These are phyloP conservation scores for Pichia terricola DNA, from an alignment of 1,139 yeast genomes.

Conservation along the genomic window DNA sequence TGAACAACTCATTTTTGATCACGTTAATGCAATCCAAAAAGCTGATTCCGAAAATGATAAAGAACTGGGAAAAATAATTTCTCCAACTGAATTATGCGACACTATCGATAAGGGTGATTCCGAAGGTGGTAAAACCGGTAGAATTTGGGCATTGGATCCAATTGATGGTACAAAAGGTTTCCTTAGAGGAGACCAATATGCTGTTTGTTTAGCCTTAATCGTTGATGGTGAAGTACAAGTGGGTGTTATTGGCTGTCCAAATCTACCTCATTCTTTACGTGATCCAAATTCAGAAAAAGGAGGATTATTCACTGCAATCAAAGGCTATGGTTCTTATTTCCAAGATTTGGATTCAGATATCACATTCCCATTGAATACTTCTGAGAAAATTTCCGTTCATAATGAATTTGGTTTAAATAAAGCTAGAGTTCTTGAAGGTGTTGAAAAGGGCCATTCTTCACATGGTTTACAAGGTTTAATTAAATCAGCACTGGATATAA, in stretches of 20 bases:
- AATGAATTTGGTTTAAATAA: conserved; percentile 33
- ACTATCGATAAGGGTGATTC: conserved; percentile 75
- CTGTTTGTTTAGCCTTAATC: conserved; percentile 85
- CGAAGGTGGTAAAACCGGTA: conserved; percentile 64
- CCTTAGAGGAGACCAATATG: conserved; percentile 91
- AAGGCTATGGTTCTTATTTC: conserved; percentile 65
- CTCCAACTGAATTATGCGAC: conserved; percentile 43
- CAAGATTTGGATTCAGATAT: conserved; percentile 33
- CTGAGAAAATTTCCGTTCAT: conserved; percentile 32
- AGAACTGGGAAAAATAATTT: conserved; percentile 34
- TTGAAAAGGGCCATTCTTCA: conserved; percentile 93
- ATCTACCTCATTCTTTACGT: conserved; percentile 48
- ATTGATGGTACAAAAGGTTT: conserved; percentile 98
- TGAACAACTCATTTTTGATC: conserved; percentile 38
- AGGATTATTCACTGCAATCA: conserved; percentile 68
- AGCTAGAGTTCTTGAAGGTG: conserved; percentile 83
- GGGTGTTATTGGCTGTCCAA: conserved; percentile 96
- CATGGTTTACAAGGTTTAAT: conserved; percentile 79
- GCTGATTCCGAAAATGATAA: conserved; percentile 22
- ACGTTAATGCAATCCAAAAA: conserved; percentile 38
- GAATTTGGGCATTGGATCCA: conserved; percentile 97
- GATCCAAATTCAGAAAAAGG: conserved; percentile 36
- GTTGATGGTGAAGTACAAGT: conserved; percentile 77
- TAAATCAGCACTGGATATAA: conserved; percentile 54
- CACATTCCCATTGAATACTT: conserved; percentile 29